Evolutionary conservation across 139 green algal species (phyloP), one percentile per base, ranked within the genome.

Genomic region (Chlorokybus atmophyticus): DNA sequence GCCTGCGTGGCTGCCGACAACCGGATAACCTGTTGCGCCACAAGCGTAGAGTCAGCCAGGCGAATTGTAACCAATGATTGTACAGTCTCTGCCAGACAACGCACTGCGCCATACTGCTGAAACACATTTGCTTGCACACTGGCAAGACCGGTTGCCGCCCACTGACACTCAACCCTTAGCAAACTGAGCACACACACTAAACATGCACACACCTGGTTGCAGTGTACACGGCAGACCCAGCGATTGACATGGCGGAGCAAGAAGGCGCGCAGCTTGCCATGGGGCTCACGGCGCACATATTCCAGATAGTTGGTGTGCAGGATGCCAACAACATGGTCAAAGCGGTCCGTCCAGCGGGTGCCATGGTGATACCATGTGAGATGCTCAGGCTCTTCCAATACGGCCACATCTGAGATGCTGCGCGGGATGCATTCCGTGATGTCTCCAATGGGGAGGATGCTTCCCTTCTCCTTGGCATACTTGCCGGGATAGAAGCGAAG

Each of bases 261-360:
- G 24, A 62, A 44, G 58, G 81, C 79, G 66, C 88, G 91, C 10
- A 90, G 24, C 6, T 70, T 28, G 2, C 85, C 85, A 7, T 77
- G 60, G 41, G 86, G 77, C 71, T 93, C 85, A 4, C 83, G 60
- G 0, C 55, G 73, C 1, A 80, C 91, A 60, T 99, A 99, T 74
- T 99, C 92, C 47, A 96, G 76, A 75, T 99, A 99, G 77, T 99
- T 99, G 53, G 92, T 99, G 81, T 99, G 92, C 70, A 97, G 86
- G 42, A 99, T 80, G 23, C 85, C 92, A 21, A 92, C 92, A 31
- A 99, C 92, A 66, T 96, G 85, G 41, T 83, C 67, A 70, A 99
- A 99, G 74, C 93, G 94, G 76, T 97, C 82, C 3, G 80, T 95
- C 92, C 92, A 99, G 28, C 92, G 76, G 42, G 57, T 53, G 0